phyloP scores from a whole-genome alignment of 176 grass and related monocot genomes.

The Oryza rufipogon region DNA sequence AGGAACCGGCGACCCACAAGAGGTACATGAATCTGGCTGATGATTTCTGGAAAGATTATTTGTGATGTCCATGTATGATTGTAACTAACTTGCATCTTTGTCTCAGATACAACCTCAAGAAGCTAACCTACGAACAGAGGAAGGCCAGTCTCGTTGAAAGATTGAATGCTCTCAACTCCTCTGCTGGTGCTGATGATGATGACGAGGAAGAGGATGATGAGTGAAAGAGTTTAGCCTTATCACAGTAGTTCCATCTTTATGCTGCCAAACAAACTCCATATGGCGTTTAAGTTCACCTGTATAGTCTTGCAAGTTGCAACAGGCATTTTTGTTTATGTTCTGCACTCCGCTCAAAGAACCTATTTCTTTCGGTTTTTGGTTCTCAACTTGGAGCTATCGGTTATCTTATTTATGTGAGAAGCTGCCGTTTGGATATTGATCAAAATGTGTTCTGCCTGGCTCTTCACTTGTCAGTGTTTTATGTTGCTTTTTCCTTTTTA shows the following conservation, averaged over 20 bases:
- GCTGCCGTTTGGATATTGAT: conserved; percentile 1
- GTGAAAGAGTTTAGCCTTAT: conserved; percentile 43
- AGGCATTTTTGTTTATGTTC: conserved; percentile 54
- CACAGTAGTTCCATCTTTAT: conserved; percentile 30
- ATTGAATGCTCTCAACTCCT: conserved; percentile 69
- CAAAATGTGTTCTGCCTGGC: neutral
- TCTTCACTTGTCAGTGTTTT: neutral
- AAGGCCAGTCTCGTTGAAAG: conserved; percentile 71
- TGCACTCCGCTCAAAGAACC: conserved; percentile 9
- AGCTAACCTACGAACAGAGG: conserved; percentile 86
- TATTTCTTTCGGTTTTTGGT: conserved; percentile 37
- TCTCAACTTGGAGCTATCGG: conserved; percentile 23
- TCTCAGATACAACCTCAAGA: conserved; percentile 79
- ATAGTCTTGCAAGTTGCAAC: conserved; percentile 41
- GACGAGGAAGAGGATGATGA: conserved; percentile 72
- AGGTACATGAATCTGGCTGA: conserved; percentile 42
- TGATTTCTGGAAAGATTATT: neutral
- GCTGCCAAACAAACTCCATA: neutral
- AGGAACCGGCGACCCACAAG: conserved; percentile 66
- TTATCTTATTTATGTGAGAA: conserved; percentile 6
- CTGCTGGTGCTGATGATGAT: conserved; percentile 48
- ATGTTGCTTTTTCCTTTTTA: neutral
- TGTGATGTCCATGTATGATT: neutral
- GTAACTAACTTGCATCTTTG: neutral
- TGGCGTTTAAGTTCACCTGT: conserved; percentile 20